Evolutionary conservation across 108 stramenopile genomes (phyloP), one percentile per base, ranked within the genome.

Genomic region (Pseudonitzschia delicatissima): DNA sequence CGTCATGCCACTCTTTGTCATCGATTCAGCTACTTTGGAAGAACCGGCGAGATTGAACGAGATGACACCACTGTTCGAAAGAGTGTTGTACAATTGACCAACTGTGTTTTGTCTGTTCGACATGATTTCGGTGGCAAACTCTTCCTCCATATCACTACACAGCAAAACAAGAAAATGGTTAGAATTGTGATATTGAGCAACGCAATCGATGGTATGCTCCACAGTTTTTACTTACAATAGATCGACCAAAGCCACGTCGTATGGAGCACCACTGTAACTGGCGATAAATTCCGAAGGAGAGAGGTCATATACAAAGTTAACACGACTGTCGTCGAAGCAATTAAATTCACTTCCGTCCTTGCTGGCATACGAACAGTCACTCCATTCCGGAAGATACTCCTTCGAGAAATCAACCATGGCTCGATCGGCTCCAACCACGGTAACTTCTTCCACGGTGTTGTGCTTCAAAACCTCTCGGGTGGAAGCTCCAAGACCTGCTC

Each of bases 401-500:
- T 76, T 83, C 44, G 79, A 75, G 11, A 90, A 71, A 3, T 76
- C 66, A 18, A 88, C 77, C 33, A 93, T 72, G 31, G 67, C 57
- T 59, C 82, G 66, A 66, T 95, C 91, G 29, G 87, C 49, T 50
- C 93, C 94, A 2, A 93, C 79, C 83, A 96, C 90, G 47, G 81
- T 76, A 39, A 79, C 84, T 26, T 81, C 66, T 65, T 90, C 80
- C 17, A 95, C 94, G 29, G 83, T 65, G 23, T 67, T 69, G 74
- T 95, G 92, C 55, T 85, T 82, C 2, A 92, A 68, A 8, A 95
- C 79, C 69, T 95, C 94, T 32, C 90, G 81, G 17, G 91, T 75
- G 17, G 88, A 83, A 35, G 88, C 94, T 12, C 89, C 84, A 61
- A 88, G 88, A 5, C 87, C 90, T 4, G 89, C 90, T 1, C 94